phyloP scores from a whole-genome alignment of 2,329 filamentous ascomycete genomes.

The Aspergillus cejpii region DNA sequence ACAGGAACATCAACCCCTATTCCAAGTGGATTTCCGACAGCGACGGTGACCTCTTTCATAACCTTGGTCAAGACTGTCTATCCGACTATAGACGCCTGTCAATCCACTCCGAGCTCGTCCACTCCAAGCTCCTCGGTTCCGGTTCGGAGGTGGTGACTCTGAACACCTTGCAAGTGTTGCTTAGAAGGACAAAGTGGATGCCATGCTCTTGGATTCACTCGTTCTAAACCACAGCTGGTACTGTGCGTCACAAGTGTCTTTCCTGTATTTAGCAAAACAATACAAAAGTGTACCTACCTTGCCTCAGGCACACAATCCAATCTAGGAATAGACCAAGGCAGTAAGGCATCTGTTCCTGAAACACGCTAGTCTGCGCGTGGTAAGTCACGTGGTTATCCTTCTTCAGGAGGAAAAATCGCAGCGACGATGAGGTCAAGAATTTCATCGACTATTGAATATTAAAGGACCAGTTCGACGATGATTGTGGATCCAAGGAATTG shows the following conservation, averaged over 20 bases:
- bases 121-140: background rate
- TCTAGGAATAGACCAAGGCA: conserved; percentile 16
- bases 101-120: background rate
- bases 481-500: background rate
- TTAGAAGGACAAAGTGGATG: too few species aligned
- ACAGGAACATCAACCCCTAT: background rate
- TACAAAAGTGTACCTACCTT: too few species aligned
- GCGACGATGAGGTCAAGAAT: conserved; percentile 2
- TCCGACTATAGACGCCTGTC: background rate
- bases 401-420: conserved; percentile 10
- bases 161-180: too few species aligned
- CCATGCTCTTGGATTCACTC: background rate
- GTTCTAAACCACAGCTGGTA: background rate
- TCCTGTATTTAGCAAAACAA: background rate
- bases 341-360: conserved; percentile 22
- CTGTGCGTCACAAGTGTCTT: background rate
- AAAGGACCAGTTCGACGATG: too few species aligned
- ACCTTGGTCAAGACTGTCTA: conserved; percentile 20
- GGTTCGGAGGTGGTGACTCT: background rate
- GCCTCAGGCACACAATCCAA: conserved; percentile 8
- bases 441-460: background rate
- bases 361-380: conserved; percentile 21
- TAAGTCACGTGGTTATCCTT: conserved; percentile 19
- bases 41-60: conserved; percentile 24
- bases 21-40: conserved; percentile 1